A percentile compares a stretch with the other conserved stretches of the same genome.
Conservation (phyloP, 768 basidiomycete species). For the Inosperma sp. region DNA sequence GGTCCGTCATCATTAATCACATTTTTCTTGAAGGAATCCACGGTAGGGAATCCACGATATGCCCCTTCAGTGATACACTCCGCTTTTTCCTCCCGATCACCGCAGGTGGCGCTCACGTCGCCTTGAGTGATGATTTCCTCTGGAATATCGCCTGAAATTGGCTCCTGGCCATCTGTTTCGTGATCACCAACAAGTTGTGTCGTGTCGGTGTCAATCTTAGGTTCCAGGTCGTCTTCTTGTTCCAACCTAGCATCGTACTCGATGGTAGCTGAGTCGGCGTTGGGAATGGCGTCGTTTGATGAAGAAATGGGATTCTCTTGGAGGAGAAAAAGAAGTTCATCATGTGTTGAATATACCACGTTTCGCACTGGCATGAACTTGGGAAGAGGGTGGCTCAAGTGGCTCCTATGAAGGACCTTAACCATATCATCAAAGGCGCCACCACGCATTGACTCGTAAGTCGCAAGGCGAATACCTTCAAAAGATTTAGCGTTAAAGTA, state of each 20-base stretch:
- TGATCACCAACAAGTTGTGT: no score
- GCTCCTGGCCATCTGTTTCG: constrained; percentile 4
- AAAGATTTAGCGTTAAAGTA: constrained; percentile 13
- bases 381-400: constrained; percentile 2
- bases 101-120: constrained; percentile 7
- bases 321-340: constrained; percentile 10
- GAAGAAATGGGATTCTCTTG: no score
- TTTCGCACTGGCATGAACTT: constrained; percentile 8
- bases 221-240: neutral
- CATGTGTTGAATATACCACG: constrained; percentile 13
- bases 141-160: constrained; percentile 12
- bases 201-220: neutral
- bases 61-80: constrained; percentile 8
- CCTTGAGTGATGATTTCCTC: constrained; percentile 11
- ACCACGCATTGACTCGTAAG: constrained; percentile 12
- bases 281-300: no score
- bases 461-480: constrained; percentile 1
- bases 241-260: neutral
- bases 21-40: neutral
- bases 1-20: neutral
- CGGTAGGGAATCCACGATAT: no score
- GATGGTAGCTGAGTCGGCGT: no score
- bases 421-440: constrained; percentile 19
- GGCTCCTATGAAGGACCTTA: neutral
- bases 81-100: constrained; percentile 6